Percentiles rank a stretch among this genome's conserved stretches.
Conservation (phyloP, 257 asterid genomes). For the Nemophila menziesii region DNA sequence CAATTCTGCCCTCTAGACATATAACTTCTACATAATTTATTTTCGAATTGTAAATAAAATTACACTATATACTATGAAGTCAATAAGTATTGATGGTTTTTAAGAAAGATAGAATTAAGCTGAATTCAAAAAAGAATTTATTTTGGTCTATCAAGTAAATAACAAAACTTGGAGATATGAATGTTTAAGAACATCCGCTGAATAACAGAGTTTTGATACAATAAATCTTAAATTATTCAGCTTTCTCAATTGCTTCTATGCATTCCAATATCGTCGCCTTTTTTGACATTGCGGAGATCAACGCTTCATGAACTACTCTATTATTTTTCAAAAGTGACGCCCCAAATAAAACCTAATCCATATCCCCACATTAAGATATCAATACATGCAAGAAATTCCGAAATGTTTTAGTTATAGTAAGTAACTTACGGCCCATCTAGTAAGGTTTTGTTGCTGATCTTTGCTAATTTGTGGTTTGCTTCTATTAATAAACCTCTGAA, state of each 20-base stretch:
- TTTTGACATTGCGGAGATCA: conserved; percentile 70
- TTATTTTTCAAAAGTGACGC: conserved; percentile 74
- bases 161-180: no score
- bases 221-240: conserved; percentile 14
- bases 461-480: conserved; percentile 74
- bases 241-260: conserved; percentile 84
- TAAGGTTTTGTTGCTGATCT: conserved; percentile 93
- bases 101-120: no score
- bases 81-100: no score
- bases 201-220: neutral
- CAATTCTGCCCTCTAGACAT: no score
- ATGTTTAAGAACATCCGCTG: no score
- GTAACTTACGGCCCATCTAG: conserved; percentile 93
- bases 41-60: no score
- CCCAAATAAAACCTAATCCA: conserved; percentile 61
- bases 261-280: conserved; percentile 79
- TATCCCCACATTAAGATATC: neutral
- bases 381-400: neutral
- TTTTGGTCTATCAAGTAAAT: no score
- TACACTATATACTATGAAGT: no score
- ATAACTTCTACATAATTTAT: no score
- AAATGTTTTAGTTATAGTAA: neutral
- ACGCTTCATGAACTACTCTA: conserved; percentile 51
- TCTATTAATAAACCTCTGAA: conserved; percentile 92
- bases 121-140: no score